Evolutionary conservation across 2,329 filamentous ascomycete species (phyloP).

Genomic region (Paecilomyces formosus): DNA sequence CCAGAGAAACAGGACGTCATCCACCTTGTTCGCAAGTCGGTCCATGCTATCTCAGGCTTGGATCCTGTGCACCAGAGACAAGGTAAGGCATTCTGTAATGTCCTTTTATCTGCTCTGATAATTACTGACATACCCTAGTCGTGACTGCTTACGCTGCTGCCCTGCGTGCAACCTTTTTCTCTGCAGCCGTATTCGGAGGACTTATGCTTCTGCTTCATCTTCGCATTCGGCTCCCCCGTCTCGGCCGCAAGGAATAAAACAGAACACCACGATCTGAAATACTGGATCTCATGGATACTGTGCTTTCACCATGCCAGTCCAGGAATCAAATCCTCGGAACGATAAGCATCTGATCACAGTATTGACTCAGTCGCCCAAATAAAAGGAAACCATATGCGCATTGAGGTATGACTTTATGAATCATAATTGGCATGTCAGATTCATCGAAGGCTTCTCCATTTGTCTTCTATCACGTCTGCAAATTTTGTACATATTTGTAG

Average conservation of each 20-base stretch:
- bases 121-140: conserved; percentile 14
- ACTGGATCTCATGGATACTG: too few relatives aligned
- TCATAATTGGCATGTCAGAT: background rate
- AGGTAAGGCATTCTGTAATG: conserved; percentile 24
- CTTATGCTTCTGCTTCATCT: conserved; percentile 26
- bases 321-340: background rate
- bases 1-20: conserved; percentile 49
- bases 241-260: conserved; percentile 9
- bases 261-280: background rate
- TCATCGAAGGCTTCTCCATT: background rate
- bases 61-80: conserved; percentile 39
- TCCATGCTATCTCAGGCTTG: conserved; percentile 40
- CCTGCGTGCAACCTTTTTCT: conserved; percentile 31
- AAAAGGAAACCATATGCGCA: background rate
- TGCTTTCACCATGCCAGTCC: background rate
- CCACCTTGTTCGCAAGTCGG: conserved; percentile 42
- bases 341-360: background rate
- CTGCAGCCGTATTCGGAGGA: conserved; percentile 26
- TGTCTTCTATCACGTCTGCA: background rate
- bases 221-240: conserved; percentile 24
- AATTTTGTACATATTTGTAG: background rate
- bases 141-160: conserved; percentile 28
- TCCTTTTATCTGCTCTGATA: background rate
- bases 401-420: background rate
- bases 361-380: background rate